A percentile compares a stretch with the other conserved stretches of the same genome.
phyloP scores from a whole-genome alignment of 352 stramenopile genomes.

The Pythium myriotylum region DNA sequence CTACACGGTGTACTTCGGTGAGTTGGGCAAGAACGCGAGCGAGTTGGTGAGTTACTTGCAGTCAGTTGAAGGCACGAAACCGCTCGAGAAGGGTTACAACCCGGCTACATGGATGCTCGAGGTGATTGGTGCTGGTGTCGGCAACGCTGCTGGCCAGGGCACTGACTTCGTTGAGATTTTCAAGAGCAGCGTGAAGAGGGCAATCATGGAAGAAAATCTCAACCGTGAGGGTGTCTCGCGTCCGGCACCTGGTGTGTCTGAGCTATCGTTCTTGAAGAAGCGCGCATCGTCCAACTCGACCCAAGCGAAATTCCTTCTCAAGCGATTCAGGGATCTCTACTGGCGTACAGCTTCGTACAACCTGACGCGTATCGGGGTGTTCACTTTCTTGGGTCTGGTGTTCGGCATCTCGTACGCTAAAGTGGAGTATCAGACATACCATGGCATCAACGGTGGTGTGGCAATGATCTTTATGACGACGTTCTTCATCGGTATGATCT shows the following conservation, averaged over 20 bases:
- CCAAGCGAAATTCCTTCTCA: conserved; percentile 27
- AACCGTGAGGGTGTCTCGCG: conserved; percentile 2
- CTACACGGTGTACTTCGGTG: conserved; percentile 58
- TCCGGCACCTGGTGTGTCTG: conserved; percentile 4
- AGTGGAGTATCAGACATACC: conserved; percentile 29
- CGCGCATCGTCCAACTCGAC: conserved; percentile 1
- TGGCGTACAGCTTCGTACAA: conserved; percentile 77
- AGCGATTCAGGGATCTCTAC: conserved; percentile 44
- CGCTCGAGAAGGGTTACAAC: conserved; percentile 9
- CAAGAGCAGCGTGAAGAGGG: conserved; percentile 13
- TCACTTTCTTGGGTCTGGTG: conserved; percentile 54
- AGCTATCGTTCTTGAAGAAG: conserved; percentile 23
- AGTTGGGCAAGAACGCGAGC: no score
- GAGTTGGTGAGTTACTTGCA: conserved; percentile 50
- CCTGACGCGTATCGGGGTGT: conserved; percentile 52
- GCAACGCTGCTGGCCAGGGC: not conserved
- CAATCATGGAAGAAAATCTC: conserved; percentile 14
- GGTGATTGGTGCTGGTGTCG: conserved; percentile 45
- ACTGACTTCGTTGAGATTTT: conserved; percentile 20
- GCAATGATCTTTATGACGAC: conserved; percentile 72
- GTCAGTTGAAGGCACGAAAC: conserved; percentile 35
- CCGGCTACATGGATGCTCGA: conserved; percentile 57
- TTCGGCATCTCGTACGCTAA: conserved; percentile 51
- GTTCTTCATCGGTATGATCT: conserved; percentile 65
- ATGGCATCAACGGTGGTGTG: conserved; percentile 35